phyloP scores from a whole-genome alignment of 2,329 filamentous ascomycete species.

The Neofusicoccum ribis region DNA sequence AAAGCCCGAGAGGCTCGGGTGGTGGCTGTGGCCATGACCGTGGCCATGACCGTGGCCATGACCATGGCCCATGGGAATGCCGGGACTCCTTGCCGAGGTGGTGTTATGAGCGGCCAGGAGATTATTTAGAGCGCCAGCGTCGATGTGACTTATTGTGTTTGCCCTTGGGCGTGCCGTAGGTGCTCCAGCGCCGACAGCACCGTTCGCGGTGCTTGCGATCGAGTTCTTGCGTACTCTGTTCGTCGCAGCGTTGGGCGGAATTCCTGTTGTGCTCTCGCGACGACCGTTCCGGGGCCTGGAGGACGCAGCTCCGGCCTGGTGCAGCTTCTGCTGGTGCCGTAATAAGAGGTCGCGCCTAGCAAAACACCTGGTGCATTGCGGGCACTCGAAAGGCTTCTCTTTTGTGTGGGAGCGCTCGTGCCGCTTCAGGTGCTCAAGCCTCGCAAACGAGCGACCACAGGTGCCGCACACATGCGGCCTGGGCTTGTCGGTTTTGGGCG shows the following conservation, averaged over 20 bases:
- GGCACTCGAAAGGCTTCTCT: conserved; percentile 97
- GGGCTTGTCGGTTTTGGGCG: conserved; percentile 95
- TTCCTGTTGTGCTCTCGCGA: conserved; percentile 80
- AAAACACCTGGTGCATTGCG: conserved; percentile 92
- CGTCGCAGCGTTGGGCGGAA: conserved; percentile 61
- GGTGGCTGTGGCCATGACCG: conserved; percentile 58
- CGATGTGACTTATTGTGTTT: conserved; percentile 95
- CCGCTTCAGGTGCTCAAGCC: conserved; percentile 93
- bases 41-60: conserved; percentile 35
- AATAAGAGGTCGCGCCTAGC: conserved; percentile 88
- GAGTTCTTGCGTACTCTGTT: conserved; percentile 91
- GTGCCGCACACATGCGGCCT: conserved; percentile 91
- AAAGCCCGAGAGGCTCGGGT: conserved; percentile 72
- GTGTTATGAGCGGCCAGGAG: conserved; percentile 64
- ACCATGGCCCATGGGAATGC: conserved; percentile 46
- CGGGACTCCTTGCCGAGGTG: conserved; percentile 43
- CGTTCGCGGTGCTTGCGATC: conserved; percentile 62
- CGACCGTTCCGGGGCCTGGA: conserved; percentile 79
- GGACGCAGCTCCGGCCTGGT: conserved; percentile 87
- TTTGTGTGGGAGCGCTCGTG: conserved; percentile 98
- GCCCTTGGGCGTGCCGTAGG: conserved; percentile 72
- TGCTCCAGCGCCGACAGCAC: conserved; percentile 47
- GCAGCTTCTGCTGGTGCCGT: conserved; percentile 96
- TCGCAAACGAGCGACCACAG: conserved; percentile 88
- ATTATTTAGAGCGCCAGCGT: conserved; percentile 68